Evolutionary conservation across 2,329 filamentous ascomycete species (phyloP).

Genomic region (Diaporthe ampelina): DNA sequence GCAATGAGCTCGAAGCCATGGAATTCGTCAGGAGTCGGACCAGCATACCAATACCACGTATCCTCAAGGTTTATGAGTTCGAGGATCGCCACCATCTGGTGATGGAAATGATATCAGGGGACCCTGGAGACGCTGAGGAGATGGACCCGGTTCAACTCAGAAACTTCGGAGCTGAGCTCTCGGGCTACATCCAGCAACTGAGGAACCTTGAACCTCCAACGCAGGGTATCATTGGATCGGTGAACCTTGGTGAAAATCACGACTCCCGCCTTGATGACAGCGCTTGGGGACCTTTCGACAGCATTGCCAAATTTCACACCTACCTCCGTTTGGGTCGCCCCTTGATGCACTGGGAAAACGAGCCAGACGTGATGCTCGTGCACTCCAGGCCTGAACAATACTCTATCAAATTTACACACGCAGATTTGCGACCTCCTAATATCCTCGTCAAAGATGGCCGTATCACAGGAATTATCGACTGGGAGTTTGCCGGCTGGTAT

Average conservation of each 20-base stretch:
- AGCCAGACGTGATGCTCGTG: slow-evolving; percentile 9
- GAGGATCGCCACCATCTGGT: not conserved
- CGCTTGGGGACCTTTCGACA: slow-evolving; percentile 1
- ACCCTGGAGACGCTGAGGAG: not conserved
- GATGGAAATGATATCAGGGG: slow-evolving; percentile 6
- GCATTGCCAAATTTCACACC: slow-evolving; percentile 2
- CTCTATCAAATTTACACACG: slow-evolving; percentile 58
- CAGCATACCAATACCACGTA: not conserved
- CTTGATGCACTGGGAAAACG: slow-evolving; percentile 10
- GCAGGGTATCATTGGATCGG: not conserved
- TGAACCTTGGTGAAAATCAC: not conserved
- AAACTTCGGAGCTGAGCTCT: not conserved
- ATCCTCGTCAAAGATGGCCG: slow-evolving; percentile 56
- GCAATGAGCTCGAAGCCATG: slow-evolving; percentile 5
- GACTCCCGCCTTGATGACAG: not conserved
- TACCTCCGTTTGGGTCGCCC: not conserved
- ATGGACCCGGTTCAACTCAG: not conserved
- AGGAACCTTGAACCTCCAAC: not conserved
- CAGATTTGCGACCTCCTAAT: slow-evolving; percentile 61
- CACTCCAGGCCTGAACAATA: slow-evolving; percentile 30
- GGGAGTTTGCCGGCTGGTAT: slow-evolving; percentile 63
- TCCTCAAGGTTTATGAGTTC: not conserved
- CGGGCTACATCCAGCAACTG: slow-evolving; percentile 4
- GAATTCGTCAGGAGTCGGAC: slow-evolving; percentile 2
- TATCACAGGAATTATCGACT: slow-evolving; percentile 60